phyloP scores from a whole-genome alignment of 441 rosid species.

The Erodium moschatum region DNA sequence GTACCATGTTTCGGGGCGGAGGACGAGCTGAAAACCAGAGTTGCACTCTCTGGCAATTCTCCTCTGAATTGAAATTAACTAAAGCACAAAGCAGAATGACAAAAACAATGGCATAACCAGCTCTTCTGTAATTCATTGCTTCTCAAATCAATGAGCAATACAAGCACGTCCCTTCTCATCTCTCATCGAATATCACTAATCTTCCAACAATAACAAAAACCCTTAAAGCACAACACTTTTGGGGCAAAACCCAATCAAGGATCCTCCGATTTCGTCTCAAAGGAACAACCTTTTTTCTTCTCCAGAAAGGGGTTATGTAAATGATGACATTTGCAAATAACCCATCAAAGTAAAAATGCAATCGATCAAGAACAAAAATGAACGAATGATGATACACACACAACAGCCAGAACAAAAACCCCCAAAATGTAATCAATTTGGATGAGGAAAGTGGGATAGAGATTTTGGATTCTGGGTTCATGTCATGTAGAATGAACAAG shows the following conservation, averaged over 20 bases:
- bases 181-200: constrained; percentile 5
- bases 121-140: constrained; percentile 37
- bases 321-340: neutral
- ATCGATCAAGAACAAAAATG: neutral
- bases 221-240: neutral
- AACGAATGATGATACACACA: neutral
- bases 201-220: neutral
- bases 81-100: constrained; percentile 31
- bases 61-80: constrained; percentile 27
- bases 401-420: neutral
- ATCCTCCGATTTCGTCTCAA: neutral
- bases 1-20: constrained; percentile 10
- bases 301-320: neutral
- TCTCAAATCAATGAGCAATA: constrained; percentile 5
- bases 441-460: neutral
- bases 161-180: neutral
- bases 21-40: neutral
- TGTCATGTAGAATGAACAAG: neutral
- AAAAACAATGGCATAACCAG: constrained; percentile 24
- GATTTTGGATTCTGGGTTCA: neutral
- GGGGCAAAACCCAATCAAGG: constrained; percentile 1
- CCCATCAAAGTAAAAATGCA: neutral
- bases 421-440: neutral
- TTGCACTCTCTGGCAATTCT: constrained; percentile 9
- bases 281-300: neutral